Conservation (phyloP, 345 rosid genomes). For the Stellera chamaejasme region DNA sequence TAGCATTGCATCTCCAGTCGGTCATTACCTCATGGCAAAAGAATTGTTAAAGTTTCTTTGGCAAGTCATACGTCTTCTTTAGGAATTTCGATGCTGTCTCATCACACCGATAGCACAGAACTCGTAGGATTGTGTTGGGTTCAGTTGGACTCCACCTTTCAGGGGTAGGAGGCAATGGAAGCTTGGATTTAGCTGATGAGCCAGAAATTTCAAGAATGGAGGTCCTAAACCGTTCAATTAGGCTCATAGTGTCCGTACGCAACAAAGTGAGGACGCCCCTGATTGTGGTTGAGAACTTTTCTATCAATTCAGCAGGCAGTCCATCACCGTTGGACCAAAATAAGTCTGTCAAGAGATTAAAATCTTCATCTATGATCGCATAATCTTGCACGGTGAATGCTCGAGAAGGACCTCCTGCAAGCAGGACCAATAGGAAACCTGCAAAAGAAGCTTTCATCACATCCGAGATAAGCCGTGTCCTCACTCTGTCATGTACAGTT, state of each 20-base stretch:
- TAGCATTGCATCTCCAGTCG: background rate
- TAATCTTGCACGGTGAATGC: constrained; percentile 62
- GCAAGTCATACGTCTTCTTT: constrained; percentile 81
- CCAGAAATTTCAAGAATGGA: constrained; percentile 50
- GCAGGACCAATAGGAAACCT: constrained; percentile 76
- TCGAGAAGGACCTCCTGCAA: constrained; percentile 91
- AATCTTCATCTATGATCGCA: constrained; percentile 64
- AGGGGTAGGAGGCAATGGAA: constrained; percentile 79
- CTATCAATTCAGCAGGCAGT: constrained; percentile 69
- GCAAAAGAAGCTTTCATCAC: constrained; percentile 95
- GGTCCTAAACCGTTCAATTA: constrained; percentile 45
- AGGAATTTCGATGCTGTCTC: constrained; percentile 76
- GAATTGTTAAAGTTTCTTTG: constrained; percentile 48
- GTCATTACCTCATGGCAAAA: background rate
- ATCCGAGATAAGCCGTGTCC: constrained; percentile 74
- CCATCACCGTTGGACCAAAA: constrained; percentile 98
- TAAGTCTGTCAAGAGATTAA: constrained; percentile 61
- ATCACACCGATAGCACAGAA: constrained; percentile 74
- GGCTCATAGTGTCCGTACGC: constrained; percentile 50
- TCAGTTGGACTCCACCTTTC: constrained; percentile 85
- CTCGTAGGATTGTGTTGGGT: constrained; percentile 75
- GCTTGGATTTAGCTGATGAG: constrained; percentile 59
- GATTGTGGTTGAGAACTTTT: constrained; percentile 53
- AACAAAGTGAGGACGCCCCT: constrained; percentile 67
- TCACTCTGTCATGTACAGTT: constrained; percentile 72